phyloP scores from a whole-genome alignment of 805 yeast genomes.

The Pichia deserticola region DNA sequence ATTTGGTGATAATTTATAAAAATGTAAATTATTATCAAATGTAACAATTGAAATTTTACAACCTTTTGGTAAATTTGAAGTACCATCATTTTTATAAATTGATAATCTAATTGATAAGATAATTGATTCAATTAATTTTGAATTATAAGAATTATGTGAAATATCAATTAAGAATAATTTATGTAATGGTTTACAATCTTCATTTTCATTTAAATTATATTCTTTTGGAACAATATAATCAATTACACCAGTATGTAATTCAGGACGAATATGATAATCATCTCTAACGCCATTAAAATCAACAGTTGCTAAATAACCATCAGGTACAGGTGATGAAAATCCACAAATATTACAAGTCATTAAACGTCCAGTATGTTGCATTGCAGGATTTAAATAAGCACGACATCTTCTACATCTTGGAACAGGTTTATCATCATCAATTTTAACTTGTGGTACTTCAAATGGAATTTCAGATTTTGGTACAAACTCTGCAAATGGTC shows the following conservation, averaged over 20 bases:
- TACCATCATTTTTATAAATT: slow-evolving; percentile 38
- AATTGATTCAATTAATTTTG: slow-evolving; percentile 32
- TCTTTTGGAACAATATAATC: slow-evolving; percentile 74
- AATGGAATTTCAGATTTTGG: slow-evolving; percentile 37
- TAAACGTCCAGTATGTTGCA: slow-evolving; percentile 55
- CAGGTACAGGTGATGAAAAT: slow-evolving; percentile 61
- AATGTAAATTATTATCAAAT: slow-evolving; percentile 64
- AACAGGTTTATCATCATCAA: slow-evolving; percentile 52
- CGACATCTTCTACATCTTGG: slow-evolving; percentile 91
- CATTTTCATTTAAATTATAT: slow-evolving; percentile 43
- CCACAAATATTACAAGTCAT: slow-evolving; percentile 85
- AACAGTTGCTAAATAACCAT: slow-evolving; percentile 56
- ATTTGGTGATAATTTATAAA: slow-evolving; percentile 56
- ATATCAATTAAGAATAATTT: slow-evolving; percentile 57
- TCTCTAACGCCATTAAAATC: slow-evolving; percentile 55
- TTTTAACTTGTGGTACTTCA: slow-evolving; percentile 60
- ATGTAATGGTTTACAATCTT: slow-evolving; percentile 4
- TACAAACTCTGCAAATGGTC: slow-evolving; percentile 70
- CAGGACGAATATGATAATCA: slow-evolving; percentile 63
- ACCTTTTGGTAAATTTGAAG: slow-evolving; percentile 30
- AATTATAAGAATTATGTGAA: slow-evolving; percentile 61
- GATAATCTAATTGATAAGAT: slow-evolving; percentile 36
- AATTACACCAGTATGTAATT: slow-evolving; percentile 73
- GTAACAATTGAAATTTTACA: slow-evolving; percentile 65
- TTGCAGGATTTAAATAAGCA: slow-evolving; percentile 79